phyloP scores from a whole-genome alignment of 805 yeast genomes.

The Saccharomycopsis capsularis region DNA sequence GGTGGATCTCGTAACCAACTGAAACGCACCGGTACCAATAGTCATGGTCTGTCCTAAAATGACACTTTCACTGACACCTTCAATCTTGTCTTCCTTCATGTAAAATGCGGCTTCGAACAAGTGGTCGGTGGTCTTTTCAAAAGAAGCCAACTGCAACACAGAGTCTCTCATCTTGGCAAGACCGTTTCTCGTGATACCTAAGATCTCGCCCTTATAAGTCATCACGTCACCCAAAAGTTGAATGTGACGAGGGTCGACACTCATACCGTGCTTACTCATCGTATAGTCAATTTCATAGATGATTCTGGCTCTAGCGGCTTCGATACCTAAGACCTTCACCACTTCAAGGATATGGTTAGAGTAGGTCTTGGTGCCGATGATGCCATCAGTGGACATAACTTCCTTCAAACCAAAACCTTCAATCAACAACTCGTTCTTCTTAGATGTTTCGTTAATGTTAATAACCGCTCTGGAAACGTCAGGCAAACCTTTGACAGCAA shows the following conservation, averaged over 20 bases:
- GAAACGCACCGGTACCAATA: slow-evolving; percentile 95
- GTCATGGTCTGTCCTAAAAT: slow-evolving; percentile 97
- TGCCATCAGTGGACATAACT: slow-evolving; percentile 97
- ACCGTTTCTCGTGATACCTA: slow-evolving; percentile 97
- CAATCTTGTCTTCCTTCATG: slow-evolving; percentile 92
- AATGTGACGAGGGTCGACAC: slow-evolving; percentile 98
- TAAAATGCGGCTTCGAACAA: slow-evolving; percentile 96
- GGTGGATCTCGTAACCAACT: slow-evolving; percentile 58
- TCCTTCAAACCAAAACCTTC: slow-evolving; percentile 97
- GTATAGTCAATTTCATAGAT: slow-evolving; percentile 93
- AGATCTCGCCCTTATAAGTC: slow-evolving; percentile 97
- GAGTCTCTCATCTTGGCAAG: slow-evolving; percentile 98
- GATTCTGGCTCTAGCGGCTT: slow-evolving; percentile 92
- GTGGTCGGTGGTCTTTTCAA: slow-evolving; percentile 98
- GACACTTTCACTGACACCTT: slow-evolving; percentile 97
- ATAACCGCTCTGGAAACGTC: slow-evolving; percentile 94
- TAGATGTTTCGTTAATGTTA: slow-evolving; percentile 79
- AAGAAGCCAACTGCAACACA: slow-evolving; percentile 92
- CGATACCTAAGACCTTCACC: slow-evolving; percentile 85
- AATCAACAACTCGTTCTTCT: slow-evolving; percentile 78
- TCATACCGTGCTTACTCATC: slow-evolving; percentile 99
- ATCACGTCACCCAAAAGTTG: slow-evolving; percentile 96
- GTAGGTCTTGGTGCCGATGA: slow-evolving; percentile 74
- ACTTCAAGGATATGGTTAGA: slow-evolving; percentile 94
- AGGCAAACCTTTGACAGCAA: slow-evolving; percentile 89